phyloP scores from a whole-genome alignment of 2,329 filamentous ascomycete species.

The Aspergillus tamarii region DNA sequence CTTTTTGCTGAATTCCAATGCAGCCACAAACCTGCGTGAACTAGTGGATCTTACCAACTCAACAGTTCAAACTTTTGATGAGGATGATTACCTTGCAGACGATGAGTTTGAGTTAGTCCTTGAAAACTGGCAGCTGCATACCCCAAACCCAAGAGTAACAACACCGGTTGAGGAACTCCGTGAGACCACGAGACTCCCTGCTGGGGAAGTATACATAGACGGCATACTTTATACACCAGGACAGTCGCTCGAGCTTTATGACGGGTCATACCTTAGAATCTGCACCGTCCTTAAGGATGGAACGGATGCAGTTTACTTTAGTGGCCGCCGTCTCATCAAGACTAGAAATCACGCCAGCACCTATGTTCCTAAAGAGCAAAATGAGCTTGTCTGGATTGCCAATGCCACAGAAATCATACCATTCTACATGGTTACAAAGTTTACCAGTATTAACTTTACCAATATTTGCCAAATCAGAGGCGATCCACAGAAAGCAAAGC shows the following conservation, averaged over 20 bases:
- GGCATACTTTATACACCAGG: constrained; percentile 30
- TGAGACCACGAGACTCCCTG: constrained; percentile 6
- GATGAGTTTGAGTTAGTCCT: constrained; percentile 26
- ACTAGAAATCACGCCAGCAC: constrained; percentile 34
- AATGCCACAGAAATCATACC: constrained; percentile 49
- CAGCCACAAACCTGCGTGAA: neutral
- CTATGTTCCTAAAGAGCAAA: constrained; percentile 38
- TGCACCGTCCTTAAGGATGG: constrained; percentile 36
- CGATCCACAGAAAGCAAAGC: constrained; percentile 34
- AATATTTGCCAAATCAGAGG: constrained; percentile 47
- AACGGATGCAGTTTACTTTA: constrained; percentile 33
- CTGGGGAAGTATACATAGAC: constrained; percentile 23
- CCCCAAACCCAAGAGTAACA: neutral
- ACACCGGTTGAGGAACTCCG: neutral
- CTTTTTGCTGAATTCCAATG: neutral
- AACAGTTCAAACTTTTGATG: constrained; percentile 6
- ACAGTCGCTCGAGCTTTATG: constrained; percentile 41
- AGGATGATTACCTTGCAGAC: constrained; percentile 32
- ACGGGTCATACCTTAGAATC: constrained; percentile 48
- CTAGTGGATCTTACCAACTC: neutral
- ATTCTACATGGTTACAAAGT: constrained; percentile 40
- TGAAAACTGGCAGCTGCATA: constrained; percentile 8
- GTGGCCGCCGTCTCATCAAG: constrained; percentile 42
- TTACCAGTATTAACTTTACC: constrained; percentile 56
- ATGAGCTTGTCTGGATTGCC: constrained; percentile 52